Evolutionary conservation across 768 basidiomycete genomes (phyloP), one percentile per base, ranked within the genome.

Genomic region (Lentinula guzmanii): DNA sequence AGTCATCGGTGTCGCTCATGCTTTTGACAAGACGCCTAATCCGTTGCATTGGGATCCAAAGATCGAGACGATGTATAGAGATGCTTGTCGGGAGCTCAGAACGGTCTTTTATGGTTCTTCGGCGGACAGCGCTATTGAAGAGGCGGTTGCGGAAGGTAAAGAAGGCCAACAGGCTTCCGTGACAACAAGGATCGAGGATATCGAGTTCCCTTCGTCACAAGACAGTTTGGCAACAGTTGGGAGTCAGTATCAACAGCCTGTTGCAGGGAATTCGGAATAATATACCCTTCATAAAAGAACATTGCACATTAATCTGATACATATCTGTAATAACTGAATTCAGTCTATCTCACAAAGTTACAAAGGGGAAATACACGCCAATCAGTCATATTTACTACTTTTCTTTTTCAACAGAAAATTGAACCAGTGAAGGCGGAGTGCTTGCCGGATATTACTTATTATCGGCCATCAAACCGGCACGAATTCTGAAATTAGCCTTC

Each of bases 41-140:
- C 59, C 59, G 10, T 52, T 60, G 33, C 28, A 28, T 13, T 60
- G 59, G 59, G 59, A 60, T 42, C 51, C 59, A 1, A 60, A 52
- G 50, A 52, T 60, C 11, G 59, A 60, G 51, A 52, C 59, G 24
- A 37, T 60, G 59, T 60, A 60, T 21, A 52, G 51, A 52, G 51
- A 60, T 39, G 59, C 59, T 15, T 60, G 59, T 13, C 46, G 37
- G 48, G 59, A 60, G 50, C 48, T 60, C 33, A 60, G 51, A 11
- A 60, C 51, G 10, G 59, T 60, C 39, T 60, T 60, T 21, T 60
- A 60, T 60, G 59, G 59, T 34, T 60, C 59, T 39, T 41, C 59
- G 37, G 10, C 59, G 4, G 59, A 60, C 28, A 39, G 39, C 35
- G 59, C 46, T 5, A 7, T 60, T 10, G 59, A 60, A 33, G 35